A percentile compares a stretch with the other conserved stretches of the same genome.
phyloP scores from a whole-genome alignment of 371 early-diverging fungal species.

The Gilbertella persicaria region DNA sequence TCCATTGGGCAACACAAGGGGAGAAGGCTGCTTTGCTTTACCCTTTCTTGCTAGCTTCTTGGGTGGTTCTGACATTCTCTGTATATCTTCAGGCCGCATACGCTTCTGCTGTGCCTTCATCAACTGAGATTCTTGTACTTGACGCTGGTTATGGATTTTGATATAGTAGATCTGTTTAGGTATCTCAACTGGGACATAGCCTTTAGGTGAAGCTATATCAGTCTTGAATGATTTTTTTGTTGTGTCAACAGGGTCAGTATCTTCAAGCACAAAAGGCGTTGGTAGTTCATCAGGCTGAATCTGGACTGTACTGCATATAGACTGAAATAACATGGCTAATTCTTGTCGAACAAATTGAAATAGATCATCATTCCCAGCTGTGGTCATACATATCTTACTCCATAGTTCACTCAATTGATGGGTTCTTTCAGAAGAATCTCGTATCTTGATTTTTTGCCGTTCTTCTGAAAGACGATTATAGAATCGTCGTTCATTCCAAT shows the following conservation, averaged over 20 bases:
- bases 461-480: conserved; percentile 66
- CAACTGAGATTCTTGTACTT: conserved; percentile 28
- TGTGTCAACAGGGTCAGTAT: background rate
- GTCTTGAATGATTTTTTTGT: background rate
- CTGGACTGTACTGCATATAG: conserved; percentile 48
- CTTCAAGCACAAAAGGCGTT: conserved; percentile 2
- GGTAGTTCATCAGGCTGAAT: conserved; percentile 23
- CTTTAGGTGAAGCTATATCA: conserved; percentile 26
- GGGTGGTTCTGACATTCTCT: conserved; percentile 6
- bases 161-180: conserved; percentile 36
- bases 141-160: conserved; percentile 39
- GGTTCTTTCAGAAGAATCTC: conserved; percentile 54
- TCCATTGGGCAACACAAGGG: conserved; percentile 1
- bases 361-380: conserved; percentile 46
- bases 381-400: conserved; percentile 38
- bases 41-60: conserved; percentile 19
- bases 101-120: conserved; percentile 22
- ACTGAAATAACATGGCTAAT: conserved; percentile 23
- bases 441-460: conserved; percentile 53
- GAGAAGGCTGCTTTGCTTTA: conserved; percentile 5
- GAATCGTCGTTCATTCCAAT: conserved; percentile 68
- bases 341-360: conserved; percentile 38
- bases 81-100: conserved; percentile 12
- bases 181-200: conserved; percentile 33
- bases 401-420: conserved; percentile 34